Conservation (phyloP, 768 basidiomycete species). For the Tephrocybe sp. region DNA sequence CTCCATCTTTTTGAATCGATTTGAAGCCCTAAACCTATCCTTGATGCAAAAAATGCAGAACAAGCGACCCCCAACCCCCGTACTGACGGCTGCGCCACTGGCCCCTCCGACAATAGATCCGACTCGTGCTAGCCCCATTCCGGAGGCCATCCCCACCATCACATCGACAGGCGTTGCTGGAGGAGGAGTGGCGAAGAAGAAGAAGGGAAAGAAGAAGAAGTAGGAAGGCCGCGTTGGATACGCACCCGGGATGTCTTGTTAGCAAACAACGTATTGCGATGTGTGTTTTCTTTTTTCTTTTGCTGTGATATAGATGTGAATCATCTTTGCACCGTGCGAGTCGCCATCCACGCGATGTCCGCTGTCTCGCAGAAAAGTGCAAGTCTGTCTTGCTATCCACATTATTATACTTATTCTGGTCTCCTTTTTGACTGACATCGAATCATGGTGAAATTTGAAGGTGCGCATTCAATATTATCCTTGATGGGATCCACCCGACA, state of each 20-base stretch:
- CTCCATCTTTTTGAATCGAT: constrained; percentile 93
- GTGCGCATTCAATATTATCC: too few species aligned
- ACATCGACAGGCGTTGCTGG: constrained; percentile 33
- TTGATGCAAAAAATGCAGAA: constrained; percentile 89
- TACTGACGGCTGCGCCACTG: constrained; percentile 18
- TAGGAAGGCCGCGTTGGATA: constrained; percentile 20
- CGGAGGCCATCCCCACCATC: constrained; percentile 30
- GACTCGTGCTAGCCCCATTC: constrained; percentile 24
- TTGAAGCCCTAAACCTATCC: constrained; percentile 86
- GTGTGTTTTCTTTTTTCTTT: constrained; percentile 11
- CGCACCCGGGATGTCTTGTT: not conserved
- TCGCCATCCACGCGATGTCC: constrained; percentile 5
- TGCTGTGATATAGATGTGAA: constrained; percentile 1
- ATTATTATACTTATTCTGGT: not conserved
- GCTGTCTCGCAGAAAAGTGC: not conserved
- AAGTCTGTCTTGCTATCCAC: not conserved
- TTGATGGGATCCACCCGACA: too few species aligned
- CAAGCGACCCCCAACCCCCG: constrained; percentile 33
- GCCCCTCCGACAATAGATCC: constrained; percentile 19
- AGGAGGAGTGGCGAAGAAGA: constrained; percentile 71
- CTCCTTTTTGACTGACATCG: not conserved
- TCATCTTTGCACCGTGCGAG: not conserved
- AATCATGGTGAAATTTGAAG: too few species aligned
- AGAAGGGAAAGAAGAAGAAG: constrained; percentile 82
- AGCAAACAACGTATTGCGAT: constrained; percentile 1